A percentile compares a stretch with the other conserved stretches of the same genome.
phyloP scores from a whole-genome alignment of 108 stramenopile genomes.

The Chaetoceros tenuissimus region DNA sequence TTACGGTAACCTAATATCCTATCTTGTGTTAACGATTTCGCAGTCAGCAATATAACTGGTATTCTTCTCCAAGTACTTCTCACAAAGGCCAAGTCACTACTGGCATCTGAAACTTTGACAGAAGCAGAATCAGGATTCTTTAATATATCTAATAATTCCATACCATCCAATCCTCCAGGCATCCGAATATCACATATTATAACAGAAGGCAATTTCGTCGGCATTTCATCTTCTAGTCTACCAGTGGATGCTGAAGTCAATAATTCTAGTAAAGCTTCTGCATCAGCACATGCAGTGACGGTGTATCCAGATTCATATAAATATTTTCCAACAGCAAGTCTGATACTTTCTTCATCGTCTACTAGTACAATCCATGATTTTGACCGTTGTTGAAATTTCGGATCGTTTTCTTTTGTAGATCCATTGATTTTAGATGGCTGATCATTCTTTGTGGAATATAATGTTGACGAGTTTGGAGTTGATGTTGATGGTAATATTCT shows the following conservation, averaged over 20 bases:
- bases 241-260: conserved; percentile 12
- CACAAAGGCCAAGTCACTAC: neutral
- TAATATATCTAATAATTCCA: conserved; percentile 49
- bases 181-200: conserved; percentile 85
- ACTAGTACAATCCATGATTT: conserved; percentile 65
- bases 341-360: conserved; percentile 80
- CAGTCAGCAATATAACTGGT: conserved; percentile 77
- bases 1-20: conserved; percentile 73
- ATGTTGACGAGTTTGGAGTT: neutral
- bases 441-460: neutral
- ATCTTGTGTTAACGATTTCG: conserved; percentile 72
- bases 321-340: conserved; percentile 63
- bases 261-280: conserved; percentile 41
- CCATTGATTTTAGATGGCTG: neutral
- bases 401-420: no score
- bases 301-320: conserved; percentile 59
- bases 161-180: conserved; percentile 77
- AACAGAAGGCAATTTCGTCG: conserved; percentile 4
- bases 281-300: conserved; percentile 66
- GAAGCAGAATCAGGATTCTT: neutral
- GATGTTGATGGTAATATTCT: neutral
- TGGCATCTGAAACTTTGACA: neutral
- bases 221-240: neutral
- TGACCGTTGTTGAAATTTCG: conserved; percentile 22
- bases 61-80: conserved; percentile 7